Conservation (phyloP, 106 monocot species). For the Dioscorea zingiberensis region DNA sequence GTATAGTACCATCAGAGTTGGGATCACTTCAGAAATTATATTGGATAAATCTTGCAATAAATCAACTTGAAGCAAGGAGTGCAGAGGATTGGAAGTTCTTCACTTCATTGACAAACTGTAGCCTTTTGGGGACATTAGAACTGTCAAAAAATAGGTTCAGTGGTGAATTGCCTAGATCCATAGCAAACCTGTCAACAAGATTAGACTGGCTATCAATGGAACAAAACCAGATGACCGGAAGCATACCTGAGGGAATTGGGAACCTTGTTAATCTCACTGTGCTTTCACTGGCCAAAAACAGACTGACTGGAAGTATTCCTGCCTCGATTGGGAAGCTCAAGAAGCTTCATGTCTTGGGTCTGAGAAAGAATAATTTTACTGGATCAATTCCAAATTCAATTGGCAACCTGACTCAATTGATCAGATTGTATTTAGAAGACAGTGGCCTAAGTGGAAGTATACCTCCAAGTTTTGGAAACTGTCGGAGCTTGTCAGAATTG, state of each 20-base stretch:
- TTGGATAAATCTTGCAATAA: neutral
- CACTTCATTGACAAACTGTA: constrained; percentile 7
- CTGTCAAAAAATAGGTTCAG: neutral
- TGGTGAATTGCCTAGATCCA: neutral
- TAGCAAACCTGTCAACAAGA: neutral
- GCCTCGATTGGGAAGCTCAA: constrained; percentile 1
- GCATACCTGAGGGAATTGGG: constrained; percentile 6
- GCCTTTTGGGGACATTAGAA: neutral
- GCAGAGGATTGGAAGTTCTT: constrained; percentile 10
- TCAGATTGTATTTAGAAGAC: neutral
- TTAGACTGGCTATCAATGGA: neutral
- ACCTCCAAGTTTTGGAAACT: constrained; percentile 25
- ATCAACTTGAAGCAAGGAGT: constrained; percentile 7
- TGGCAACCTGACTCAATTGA: constrained; percentile 9
- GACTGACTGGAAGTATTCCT: constrained; percentile 1
- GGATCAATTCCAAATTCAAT: constrained; percentile 3
- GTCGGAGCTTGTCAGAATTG: constrained; percentile 1
- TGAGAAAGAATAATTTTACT: neutral
- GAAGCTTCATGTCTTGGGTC: neutral
- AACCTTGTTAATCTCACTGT: constrained; percentile 8
- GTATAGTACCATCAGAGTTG: neutral
- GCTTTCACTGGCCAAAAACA: neutral
- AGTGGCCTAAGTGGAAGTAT: constrained; percentile 12
- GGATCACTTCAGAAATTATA: neutral
- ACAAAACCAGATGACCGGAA: constrained; percentile 5